phyloP scores from a whole-genome alignment of 495 filamentous ascomycete genomes.

The Trichoderma reesei region DNA sequence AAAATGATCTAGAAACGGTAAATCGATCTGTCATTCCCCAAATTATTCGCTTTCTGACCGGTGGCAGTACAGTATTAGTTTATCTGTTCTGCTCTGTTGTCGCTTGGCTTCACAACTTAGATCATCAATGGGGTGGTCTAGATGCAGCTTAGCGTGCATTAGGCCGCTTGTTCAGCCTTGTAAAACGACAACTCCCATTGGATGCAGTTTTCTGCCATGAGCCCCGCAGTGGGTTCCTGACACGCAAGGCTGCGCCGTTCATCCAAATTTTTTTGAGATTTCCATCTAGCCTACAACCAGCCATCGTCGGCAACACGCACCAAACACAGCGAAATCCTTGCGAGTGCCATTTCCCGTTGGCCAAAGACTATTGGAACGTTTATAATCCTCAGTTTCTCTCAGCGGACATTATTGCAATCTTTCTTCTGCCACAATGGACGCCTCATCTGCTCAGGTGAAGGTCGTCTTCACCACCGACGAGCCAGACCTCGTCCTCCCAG shows the following conservation, averaged over 20 bases:
- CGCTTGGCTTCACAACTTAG: not conserved
- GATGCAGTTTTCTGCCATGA: not conserved
- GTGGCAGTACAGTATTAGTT: not conserved
- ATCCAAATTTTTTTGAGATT: slow-evolving; percentile 9
- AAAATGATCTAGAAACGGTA: not conserved
- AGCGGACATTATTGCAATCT: not conserved
- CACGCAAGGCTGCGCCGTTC: slow-evolving; percentile 1
- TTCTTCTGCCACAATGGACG: not conserved
- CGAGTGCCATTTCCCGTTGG: not conserved
- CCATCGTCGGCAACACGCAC: not conserved
- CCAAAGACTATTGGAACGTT: not conserved
- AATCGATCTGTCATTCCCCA: not conserved
- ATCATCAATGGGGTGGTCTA: not conserved
- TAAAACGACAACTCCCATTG: not conserved
- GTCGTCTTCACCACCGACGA: slow-evolving; percentile 45
- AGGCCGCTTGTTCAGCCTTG: not conserved
- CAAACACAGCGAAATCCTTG: not conserved
- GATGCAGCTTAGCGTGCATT: slow-evolving; percentile 5
- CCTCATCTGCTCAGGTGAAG: slow-evolving; percentile 11
- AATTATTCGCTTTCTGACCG: not conserved
- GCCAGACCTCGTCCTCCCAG: slow-evolving; percentile 46
- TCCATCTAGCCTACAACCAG: not conserved
- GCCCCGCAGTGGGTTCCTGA: not conserved
- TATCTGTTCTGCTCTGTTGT: not conserved
- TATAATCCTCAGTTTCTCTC: not conserved